Evolutionary conservation across 2,329 filamentous ascomycete genomes (phyloP).

Genomic region (Ophiocordyceps unilateralis): DNA sequence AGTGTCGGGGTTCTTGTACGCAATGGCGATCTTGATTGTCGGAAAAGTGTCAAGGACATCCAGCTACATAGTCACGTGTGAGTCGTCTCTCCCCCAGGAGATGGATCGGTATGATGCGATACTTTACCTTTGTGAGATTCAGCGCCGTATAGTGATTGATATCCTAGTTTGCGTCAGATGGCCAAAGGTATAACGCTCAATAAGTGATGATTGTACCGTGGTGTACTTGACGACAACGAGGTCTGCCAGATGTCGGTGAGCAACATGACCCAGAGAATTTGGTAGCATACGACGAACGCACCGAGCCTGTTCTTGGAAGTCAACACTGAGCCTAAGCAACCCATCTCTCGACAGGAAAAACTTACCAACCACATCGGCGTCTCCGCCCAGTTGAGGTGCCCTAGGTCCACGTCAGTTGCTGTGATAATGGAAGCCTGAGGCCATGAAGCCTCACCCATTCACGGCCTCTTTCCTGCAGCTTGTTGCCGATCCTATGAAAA

Average conservation of each 20-base stretch:
- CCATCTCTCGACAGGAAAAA: background rate
- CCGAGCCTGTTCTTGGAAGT: background rate
- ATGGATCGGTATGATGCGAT: background rate
- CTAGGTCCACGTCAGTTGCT: background rate
- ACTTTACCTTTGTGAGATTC: conserved; percentile 2
- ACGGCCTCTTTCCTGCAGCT: conserved; percentile 26
- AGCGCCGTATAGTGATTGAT: conserved; percentile 3
- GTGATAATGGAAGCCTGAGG: background rate
- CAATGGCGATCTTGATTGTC: conserved; percentile 37
- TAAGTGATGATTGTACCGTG: background rate
- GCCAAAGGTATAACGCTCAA: background rate
- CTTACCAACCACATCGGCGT: conserved; percentile 6
- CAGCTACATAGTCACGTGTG: conserved; percentile 2
- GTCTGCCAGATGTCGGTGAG: conserved; percentile 2
- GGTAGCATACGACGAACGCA: background rate
- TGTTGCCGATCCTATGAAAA: conserved; percentile 15
- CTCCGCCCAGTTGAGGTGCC: conserved; percentile 5
- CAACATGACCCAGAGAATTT: background rate
- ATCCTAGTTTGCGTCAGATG: background rate
- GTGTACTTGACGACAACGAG: conserved; percentile 3
- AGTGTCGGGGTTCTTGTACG: conserved; percentile 6
- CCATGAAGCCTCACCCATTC: conserved; percentile 1
- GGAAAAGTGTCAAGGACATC: conserved; percentile 14
- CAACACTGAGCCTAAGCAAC: background rate
- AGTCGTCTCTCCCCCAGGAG: no score